These are phyloP conservation scores for Wallacemonas rigidus DNA, from an alignment of 208 protist genomes.

Conservation along the genomic window DNA sequence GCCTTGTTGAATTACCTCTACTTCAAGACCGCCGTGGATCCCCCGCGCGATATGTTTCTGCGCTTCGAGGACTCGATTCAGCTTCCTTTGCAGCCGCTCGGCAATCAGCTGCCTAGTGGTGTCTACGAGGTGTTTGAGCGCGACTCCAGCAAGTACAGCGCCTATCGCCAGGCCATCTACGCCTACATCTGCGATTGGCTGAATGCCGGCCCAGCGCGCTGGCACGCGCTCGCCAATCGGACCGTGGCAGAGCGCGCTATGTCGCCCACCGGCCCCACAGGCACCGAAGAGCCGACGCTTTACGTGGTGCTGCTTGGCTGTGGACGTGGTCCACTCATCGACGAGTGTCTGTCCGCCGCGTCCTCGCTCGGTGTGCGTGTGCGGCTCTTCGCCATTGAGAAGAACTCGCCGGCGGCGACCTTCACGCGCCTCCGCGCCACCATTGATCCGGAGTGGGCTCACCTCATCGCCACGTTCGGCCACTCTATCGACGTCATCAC, in stretches of 20 bases:
- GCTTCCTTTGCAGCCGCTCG: constrained; percentile 96
- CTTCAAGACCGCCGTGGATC: constrained; percentile 43
- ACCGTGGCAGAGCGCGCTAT: constrained; percentile 13
- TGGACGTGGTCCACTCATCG: constrained; percentile 96
- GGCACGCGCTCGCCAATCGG: constrained; percentile 35
- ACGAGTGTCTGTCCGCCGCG: constrained; percentile 84
- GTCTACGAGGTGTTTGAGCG: constrained; percentile 99
- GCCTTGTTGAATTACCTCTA: constrained; percentile 66
- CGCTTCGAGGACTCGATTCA: constrained; percentile 93
- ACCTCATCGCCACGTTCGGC: constrained; percentile 65
- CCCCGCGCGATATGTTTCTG: constrained; percentile 54
- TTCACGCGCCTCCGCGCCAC: constrained; percentile 75
- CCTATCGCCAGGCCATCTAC: constrained; percentile 91
- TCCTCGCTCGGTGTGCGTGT: constrained; percentile 61
- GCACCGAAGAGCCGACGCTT: constrained; percentile 29
- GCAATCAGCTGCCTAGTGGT: constrained; percentile 96
- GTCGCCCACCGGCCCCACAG: constrained; percentile 21
- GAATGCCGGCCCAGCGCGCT: constrained; percentile 21
- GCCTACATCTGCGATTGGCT: constrained; percentile 71
- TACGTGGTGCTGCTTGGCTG: constrained; percentile 97
- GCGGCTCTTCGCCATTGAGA: constrained; percentile 97
- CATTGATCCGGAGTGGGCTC: constrained; percentile 62
- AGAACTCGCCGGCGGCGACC: constrained; percentile 96
- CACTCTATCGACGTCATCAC: constrained; percentile 91
- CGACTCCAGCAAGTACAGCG: constrained; percentile 96